A percentile compares a stretch with the other conserved stretches of the same genome.
Conservation (phyloP, 805 yeast genomes). For the Grigorovia transvaalensis region DNA sequence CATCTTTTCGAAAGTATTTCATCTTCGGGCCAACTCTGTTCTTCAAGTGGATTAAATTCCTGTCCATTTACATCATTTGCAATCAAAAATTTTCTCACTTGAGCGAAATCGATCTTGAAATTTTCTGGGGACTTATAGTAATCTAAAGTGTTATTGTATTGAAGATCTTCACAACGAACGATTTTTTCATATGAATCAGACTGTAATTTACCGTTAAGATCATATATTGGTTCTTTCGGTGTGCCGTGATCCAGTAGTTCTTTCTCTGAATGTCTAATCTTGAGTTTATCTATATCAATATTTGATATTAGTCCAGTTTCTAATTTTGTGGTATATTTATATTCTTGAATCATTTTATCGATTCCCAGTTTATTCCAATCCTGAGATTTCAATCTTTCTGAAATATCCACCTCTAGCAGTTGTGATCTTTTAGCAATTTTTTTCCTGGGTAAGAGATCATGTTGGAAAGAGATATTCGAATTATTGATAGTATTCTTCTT, state of each 20-base stretch:
- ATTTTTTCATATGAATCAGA: not conserved
- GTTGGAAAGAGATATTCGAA: not conserved
- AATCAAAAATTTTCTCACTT: not conserved
- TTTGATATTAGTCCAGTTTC: not conserved
- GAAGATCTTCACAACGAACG: not conserved
- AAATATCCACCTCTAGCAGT: not conserved
- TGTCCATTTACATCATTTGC: not conserved
- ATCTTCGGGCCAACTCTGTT: constrained; percentile 6
- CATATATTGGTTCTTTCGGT: too few species aligned
- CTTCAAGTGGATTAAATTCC: not conserved
- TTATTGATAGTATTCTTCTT: too few species aligned
- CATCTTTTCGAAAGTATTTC: constrained; percentile 21
- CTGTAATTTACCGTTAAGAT: not conserved
- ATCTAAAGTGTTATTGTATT: not conserved
- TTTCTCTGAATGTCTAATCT: not conserved
- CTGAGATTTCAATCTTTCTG: not conserved
- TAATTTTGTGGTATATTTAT: not conserved
- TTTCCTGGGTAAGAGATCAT: not conserved
- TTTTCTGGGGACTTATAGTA: not conserved
- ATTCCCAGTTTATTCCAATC: not conserved
- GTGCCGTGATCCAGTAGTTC: not conserved
- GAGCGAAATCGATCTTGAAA: not conserved
- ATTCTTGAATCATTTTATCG: not conserved
- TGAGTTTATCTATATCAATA: not conserved
- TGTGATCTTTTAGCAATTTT: not conserved